Percentiles rank a stretch among this genome's conserved stretches.
Evolutionary conservation across 2,329 filamentous ascomycete species (phyloP).

Genomic region (Elsinoe australis): DNA sequence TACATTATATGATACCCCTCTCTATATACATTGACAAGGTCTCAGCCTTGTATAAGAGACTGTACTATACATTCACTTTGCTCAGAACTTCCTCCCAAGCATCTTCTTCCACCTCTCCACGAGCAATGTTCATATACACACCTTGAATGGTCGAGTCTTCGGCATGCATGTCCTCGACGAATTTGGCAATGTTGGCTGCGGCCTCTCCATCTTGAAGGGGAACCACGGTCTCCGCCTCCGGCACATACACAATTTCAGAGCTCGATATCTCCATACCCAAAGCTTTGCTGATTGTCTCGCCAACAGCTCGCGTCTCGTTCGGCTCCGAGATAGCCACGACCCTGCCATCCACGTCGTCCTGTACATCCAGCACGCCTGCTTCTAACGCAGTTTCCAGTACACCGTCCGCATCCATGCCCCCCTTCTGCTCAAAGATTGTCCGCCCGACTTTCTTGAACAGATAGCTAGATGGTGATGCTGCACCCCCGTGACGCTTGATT

Average conservation of each 20-base stretch:
- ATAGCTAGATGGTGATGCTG: conserved; percentile 66
- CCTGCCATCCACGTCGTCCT: conserved; percentile 59
- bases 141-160: conserved; percentile 63
- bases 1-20: conserved; percentile 19
- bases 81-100: conserved; percentile 34
- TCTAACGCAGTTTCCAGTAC: conserved; percentile 77
- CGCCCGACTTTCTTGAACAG: conserved; percentile 77
- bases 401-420: conserved; percentile 55
- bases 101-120: conserved; percentile 32
- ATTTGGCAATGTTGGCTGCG: conserved; percentile 50
- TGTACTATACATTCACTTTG: conserved; percentile 30
- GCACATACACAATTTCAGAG: conserved; percentile 75
- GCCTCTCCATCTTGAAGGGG: conserved; percentile 51
- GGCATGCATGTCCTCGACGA: conserved; percentile 57
- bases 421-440: conserved; percentile 58
- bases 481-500: conserved; percentile 65
- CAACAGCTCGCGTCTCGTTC: conserved; percentile 55
- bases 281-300: conserved; percentile 54
- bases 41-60: neutral
- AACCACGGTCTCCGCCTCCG: conserved; percentile 71
- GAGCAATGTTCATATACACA: conserved; percentile 62
- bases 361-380: conserved; percentile 68
- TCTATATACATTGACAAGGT: neutral
- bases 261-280: conserved; percentile 61
- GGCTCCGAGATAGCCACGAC: conserved; percentile 66